These are phyloP conservation scores for Ceratobasidium sp. DNA, from an alignment of 1,284 basidiomycete genomes.

Conservation along the genomic window DNA sequence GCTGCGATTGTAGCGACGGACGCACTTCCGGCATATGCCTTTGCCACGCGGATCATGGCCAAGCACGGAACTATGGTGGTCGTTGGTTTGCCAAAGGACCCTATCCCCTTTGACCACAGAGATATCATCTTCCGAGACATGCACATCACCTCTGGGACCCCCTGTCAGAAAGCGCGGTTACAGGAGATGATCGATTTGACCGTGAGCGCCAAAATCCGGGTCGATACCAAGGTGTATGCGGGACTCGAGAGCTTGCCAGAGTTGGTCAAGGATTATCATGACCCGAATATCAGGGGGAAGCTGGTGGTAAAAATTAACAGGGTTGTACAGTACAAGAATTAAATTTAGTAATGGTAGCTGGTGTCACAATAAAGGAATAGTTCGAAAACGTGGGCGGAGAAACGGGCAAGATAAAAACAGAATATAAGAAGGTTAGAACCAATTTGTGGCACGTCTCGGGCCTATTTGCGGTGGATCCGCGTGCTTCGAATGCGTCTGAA, in stretches of 20 bases:
- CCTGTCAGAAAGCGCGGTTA: slow-evolving; percentile 42
- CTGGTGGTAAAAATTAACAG: slow-evolving; percentile 46
- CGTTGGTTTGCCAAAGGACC: slow-evolving; percentile 47
- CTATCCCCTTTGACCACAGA: slow-evolving; percentile 41
- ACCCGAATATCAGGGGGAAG: slow-evolving; percentile 47
- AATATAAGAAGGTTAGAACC: not conserved
- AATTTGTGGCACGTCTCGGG: slow-evolving; percentile 5
- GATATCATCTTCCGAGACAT: slow-evolving; percentile 49
- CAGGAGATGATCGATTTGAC: slow-evolving; percentile 49
- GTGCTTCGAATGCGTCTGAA: not conserved
- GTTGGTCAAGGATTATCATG: slow-evolving; percentile 47
- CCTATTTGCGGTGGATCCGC: not conserved
- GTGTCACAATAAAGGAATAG: not conserved
- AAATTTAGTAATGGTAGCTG: not conserved
- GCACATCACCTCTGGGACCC: slow-evolving; percentile 46
- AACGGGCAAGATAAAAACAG: not conserved
- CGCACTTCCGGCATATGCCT: slow-evolving; percentile 48
- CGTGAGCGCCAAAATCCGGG: slow-evolving; percentile 47
- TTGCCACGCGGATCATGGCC: slow-evolving; percentile 47
- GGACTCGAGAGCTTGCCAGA: slow-evolving; percentile 45
- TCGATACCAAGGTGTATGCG: slow-evolving; percentile 45
- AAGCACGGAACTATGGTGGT: slow-evolving; percentile 50
- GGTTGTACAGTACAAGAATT: not conserved
- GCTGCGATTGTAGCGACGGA: slow-evolving; percentile 51
- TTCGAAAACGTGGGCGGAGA: not conserved